phyloP scores from a whole-genome alignment of 441 rosid species.

The Erodium moschatum region DNA sequence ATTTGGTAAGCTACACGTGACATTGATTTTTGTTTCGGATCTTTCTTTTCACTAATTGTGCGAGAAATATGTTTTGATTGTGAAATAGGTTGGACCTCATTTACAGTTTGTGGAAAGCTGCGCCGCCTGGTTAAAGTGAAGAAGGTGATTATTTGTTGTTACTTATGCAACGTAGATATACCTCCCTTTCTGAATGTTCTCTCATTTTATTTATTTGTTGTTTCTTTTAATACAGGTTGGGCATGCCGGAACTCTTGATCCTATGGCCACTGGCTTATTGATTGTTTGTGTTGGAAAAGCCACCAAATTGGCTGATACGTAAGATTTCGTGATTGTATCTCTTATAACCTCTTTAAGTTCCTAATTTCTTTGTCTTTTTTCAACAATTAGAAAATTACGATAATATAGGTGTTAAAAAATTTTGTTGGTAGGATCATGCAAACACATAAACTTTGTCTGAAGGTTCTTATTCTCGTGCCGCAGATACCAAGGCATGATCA shows the following conservation, averaged over 20 bases:
- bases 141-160: constrained; percentile 44
- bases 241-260: constrained; percentile 97
- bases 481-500: constrained; percentile 88
- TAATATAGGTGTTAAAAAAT: not conserved
- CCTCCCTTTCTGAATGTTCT: constrained; percentile 1
- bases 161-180: constrained; percentile 3
- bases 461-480: constrained; percentile 18
- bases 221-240: constrained; percentile 52
- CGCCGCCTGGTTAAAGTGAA: constrained; percentile 77
- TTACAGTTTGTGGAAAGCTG: constrained; percentile 94
- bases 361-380: not conserved
- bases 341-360: not conserved
- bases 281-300: constrained; percentile 87
- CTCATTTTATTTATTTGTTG: constrained; percentile 11
- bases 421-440: constrained; percentile 4
- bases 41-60: constrained; percentile 1
- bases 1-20: constrained; percentile 10
- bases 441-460: constrained; percentile 12
- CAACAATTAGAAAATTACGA: not conserved
- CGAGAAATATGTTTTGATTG: constrained; percentile 15
- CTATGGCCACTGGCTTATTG: constrained; percentile 92
- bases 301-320: constrained; percentile 83
- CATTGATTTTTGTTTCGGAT: constrained; percentile 8
- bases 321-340: constrained; percentile 13
- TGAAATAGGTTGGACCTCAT: constrained; percentile 80